phyloP scores from a whole-genome alignment of 257 asterid genomes.

The Petunia axillaris region DNA sequence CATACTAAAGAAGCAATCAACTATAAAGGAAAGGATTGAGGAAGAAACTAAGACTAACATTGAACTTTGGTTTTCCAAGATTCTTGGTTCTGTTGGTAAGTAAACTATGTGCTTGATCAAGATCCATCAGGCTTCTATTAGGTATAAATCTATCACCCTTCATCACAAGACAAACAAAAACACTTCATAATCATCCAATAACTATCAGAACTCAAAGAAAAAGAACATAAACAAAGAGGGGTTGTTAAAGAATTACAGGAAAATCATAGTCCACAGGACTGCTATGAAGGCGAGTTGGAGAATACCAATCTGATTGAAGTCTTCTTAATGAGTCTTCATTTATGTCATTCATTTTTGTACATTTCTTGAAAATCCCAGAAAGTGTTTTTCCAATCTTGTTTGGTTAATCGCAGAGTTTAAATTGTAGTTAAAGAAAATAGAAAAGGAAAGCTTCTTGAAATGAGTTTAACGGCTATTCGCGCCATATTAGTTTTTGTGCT shows the following conservation, averaged over 20 bases:
- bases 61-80: slow-evolving; percentile 39
- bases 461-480: slow-evolving; percentile 7
- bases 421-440: not conserved
- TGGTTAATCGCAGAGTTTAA: not conserved
- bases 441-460: slow-evolving; percentile 14
- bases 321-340: slow-evolving; percentile 40
- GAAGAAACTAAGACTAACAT: slow-evolving; percentile 35
- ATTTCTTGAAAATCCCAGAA: slow-evolving; percentile 1
- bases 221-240: not conserved
- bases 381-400: not conserved
- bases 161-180: slow-evolving; percentile 15
- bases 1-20: not conserved
- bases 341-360: slow-evolving; percentile 55
- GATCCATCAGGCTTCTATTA: slow-evolving; percentile 85
- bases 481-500: slow-evolving; percentile 7
- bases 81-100: slow-evolving; percentile 24
- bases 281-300: slow-evolving; percentile 79
- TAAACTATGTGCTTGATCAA: slow-evolving; percentile 67
- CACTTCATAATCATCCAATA: slow-evolving; percentile 19
- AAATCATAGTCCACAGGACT: slow-evolving; percentile 64
- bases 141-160: slow-evolving; percentile 93
- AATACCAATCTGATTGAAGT: slow-evolving; percentile 68
- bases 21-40: not conserved
- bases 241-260: slow-evolving; percentile 48
- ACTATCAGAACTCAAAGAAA: not conserved